A percentile compares a stretch with the other conserved stretches of the same genome.
Evolutionary conservation across 352 stramenopile species (phyloP).

Genomic region (Phytopythium vexans): DNA sequence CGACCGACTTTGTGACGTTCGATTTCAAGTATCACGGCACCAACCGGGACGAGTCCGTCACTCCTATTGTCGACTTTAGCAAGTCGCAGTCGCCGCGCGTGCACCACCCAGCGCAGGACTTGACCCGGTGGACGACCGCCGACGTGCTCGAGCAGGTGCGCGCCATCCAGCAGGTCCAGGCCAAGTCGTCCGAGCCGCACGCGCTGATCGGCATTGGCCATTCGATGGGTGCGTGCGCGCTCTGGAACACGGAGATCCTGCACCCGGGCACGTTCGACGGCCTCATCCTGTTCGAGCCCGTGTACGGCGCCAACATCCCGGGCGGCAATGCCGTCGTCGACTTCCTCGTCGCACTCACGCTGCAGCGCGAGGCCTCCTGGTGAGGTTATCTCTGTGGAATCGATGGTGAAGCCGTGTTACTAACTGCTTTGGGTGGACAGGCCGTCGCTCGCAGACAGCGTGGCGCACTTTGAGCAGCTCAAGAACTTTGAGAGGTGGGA

Average conservation of each 20-base stretch:
- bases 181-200: not conserved
- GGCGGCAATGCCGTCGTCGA: conserved; percentile 15
- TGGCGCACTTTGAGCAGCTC: conserved; percentile 22
- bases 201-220: conserved; percentile 29
- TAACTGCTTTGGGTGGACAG: conserved; percentile 6
- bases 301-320: conserved; percentile 17
- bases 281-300: conserved; percentile 41
- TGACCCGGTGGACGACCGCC: conserved; percentile 15
- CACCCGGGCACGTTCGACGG: conserved; percentile 36
- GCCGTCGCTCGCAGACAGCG: conserved; percentile 20
- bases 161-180: conserved; percentile 6
- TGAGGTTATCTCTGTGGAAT: conserved; percentile 6
- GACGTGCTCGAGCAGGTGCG: conserved; percentile 20
- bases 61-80: conserved; percentile 10
- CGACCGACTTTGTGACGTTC: conserved; percentile 22
- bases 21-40: conserved; percentile 39
- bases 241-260: conserved; percentile 35
- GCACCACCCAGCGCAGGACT: conserved; percentile 20
- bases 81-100: conserved; percentile 15
- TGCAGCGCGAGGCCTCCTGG: conserved; percentile 30
- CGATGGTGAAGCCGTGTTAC: not conserved
- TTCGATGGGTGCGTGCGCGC: conserved; percentile 27
- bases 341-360: conserved; percentile 25
- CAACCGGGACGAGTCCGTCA: conserved; percentile 28
- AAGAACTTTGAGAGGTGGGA: conserved; percentile 38